Evolutionary conservation across 2,329 filamentous ascomycete species (phyloP).

Genomic region (Nemania sp.): DNA sequence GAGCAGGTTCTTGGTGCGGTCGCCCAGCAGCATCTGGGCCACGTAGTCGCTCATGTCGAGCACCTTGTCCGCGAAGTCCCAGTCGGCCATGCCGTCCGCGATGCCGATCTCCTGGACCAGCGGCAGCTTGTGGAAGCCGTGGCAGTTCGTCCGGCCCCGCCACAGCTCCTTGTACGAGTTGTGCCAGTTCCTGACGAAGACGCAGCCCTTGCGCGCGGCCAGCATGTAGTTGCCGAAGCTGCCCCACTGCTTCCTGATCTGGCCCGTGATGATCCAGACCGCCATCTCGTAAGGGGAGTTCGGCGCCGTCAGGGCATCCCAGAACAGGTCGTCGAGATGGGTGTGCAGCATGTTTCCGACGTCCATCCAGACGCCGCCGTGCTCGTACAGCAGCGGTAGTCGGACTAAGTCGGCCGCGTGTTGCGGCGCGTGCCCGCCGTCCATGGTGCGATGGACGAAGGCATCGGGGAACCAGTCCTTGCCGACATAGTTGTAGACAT

Average conservation of each 20-base stretch:
- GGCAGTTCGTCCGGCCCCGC: constrained; percentile 40
- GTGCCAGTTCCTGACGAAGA: constrained; percentile 51
- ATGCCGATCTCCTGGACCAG: constrained; percentile 41
- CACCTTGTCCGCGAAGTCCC: constrained; percentile 31
- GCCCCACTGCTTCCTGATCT: constrained; percentile 42
- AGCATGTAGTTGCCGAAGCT: constrained; percentile 50
- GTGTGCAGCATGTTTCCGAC: constrained; percentile 44
- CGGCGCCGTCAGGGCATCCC: constrained; percentile 38
- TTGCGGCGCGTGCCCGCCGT: constrained; percentile 46
- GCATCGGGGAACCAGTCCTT: constrained; percentile 42
- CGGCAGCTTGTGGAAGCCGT: constrained; percentile 40
- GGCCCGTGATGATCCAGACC: constrained; percentile 42
- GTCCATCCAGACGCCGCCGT: constrained; percentile 47
- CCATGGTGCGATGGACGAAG: constrained; percentile 47
- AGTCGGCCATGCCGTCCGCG: constrained; percentile 38
- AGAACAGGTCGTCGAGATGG: constrained; percentile 43
- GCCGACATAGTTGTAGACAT: constrained; percentile 43
- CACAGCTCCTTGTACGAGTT: constrained; percentile 44
- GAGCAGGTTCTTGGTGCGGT: constrained; percentile 42
- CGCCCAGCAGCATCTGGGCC: constrained; percentile 44
- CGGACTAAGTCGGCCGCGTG: constrained; percentile 51
- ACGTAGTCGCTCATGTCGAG: constrained; percentile 44
- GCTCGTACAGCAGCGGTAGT: constrained; percentile 41
- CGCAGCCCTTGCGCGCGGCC: constrained; percentile 46
- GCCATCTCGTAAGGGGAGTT: constrained; percentile 39